Evolutionary conservation across 768 basidiomycete genomes (phyloP), one percentile per base, ranked within the genome.

Genomic region (Phylloporus scabripes): DNA sequence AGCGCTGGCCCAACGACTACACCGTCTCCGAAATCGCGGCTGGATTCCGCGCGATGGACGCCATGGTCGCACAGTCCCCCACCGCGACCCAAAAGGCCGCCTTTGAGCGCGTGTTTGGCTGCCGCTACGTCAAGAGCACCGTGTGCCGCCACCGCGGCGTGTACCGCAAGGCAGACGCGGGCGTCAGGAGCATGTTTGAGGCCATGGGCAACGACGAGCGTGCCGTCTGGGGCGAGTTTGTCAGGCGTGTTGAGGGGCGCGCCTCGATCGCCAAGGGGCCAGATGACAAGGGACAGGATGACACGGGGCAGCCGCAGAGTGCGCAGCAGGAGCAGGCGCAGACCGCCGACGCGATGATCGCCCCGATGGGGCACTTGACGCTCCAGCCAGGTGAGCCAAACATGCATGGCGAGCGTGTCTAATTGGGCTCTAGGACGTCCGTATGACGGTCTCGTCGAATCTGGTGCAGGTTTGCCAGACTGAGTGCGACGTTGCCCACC

Each of bases 1-100:
- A 85, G 60, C 78, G 82, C 12, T 87, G 85, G 85, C 85, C 85
- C 31, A 85, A 85, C 58, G 85, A 86, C 66, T 85, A 83, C 61
- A 81, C 80, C 8, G 84, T 87, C 18, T 74, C 73, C 43, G 83
- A 86, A 60, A 71, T 86, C 48, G 75, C 82, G 1, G 60, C 64
- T 1, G 84, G 85, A 1, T 84, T 87, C 62, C 73, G 70, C 32
- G 66, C 75, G 34, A 77, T 76, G 72, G 71, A 74, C 46, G 17
- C 48, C n/a, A 54, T 74, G 36, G 66, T 68, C 8, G 54, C 58
- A 0, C 58, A 66, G 44, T 60, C 59, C 49, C 36, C 74, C 66
- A 54, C 71, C 63, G 71, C 79, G 57, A 85, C 81, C 3, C 84
- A 85, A 56, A 78, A 77, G n/a, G 68, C 69, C 1, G 82, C 83